Conservation (phyloP, 192 early-diverging fungal genomes). For the Coemansia sp. region DNA sequence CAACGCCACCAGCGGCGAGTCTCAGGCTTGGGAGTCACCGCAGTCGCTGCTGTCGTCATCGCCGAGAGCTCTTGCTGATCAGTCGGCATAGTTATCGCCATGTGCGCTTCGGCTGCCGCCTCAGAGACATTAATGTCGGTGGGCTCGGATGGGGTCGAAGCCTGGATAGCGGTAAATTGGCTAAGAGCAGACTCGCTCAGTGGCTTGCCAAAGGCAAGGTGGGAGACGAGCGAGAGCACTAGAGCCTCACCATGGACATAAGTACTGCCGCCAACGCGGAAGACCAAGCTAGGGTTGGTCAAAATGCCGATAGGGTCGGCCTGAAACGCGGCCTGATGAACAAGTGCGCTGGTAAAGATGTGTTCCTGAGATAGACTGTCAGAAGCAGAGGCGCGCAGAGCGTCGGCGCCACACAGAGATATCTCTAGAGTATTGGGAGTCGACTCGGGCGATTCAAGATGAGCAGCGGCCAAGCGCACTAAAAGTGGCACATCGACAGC, state of each 20-base stretch:
- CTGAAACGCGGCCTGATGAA: conserved; percentile 17
- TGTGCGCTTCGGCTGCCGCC: neutral
- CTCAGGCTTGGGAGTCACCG: conserved; percentile 17
- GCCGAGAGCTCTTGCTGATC: neutral
- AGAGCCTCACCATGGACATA: conserved; percentile 41
- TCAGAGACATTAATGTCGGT: neutral
- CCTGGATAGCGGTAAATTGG: neutral
- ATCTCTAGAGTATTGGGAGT: conserved; percentile 12
- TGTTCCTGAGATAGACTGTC: conserved; percentile 6
- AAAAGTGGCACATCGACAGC: conserved; percentile 3
- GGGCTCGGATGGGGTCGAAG: neutral
- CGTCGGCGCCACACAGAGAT: conserved; percentile 45
- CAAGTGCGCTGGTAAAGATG: conserved; percentile 19
- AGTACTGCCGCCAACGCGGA: conserved; percentile 15
- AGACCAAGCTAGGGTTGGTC: conserved; percentile 33
- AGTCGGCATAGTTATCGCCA: neutral
- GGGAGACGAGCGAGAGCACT: conserved; percentile 38
- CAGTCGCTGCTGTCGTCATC: neutral
- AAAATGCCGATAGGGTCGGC: conserved; percentile 22
- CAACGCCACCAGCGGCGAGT: conserved; percentile 48
- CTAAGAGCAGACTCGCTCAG: neutral
- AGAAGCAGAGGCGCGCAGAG: conserved; percentile 16
- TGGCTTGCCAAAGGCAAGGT: conserved; percentile 40
- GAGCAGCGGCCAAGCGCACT: neutral
- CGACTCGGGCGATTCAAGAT: conserved; percentile 3